Evolutionary conservation across 257 asterid genomes (phyloP), one percentile per base, ranked within the genome.

Genomic region (Solanum habrochaites): DNA sequence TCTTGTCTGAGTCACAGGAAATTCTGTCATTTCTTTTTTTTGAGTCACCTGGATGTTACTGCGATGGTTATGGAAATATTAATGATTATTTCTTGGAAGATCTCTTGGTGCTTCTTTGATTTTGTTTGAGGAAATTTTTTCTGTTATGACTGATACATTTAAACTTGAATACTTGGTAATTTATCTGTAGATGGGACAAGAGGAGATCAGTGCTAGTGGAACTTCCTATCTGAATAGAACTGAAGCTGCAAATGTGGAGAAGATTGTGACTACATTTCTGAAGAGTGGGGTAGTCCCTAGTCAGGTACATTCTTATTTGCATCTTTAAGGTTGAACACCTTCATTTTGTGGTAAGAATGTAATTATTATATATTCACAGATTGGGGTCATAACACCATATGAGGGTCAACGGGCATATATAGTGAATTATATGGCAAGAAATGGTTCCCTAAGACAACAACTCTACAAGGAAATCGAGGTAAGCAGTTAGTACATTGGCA

Each of bases 371-470:
- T 25, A 31, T 85, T 85, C 56, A 58, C 72, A 97, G 99, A 97
- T 97, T 88, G 99, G 99, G 88, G 99, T 97, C 82, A 97, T 97
- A 89, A 97, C 99, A 47, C 99, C 99, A 64, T 97, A 97, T 86
- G 99, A 97, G 92, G 99, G 99, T 60, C 99, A 97, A 90, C 94
- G 99, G 82, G 99, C 99, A 69, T 97, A 97, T 89, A 96, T 97
- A 87, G 99, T 97, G 73, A 97, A 96, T 90, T 95, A 97, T 89
- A 97, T 96, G 99, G 92, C 99, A 43, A 93, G 99, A 81, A 97
- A 95, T 89, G 99, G 99, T 90, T 89, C 99, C 87, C 86, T 97
- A 82, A 96, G 99, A 85, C 99, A 97, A 92, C 99, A 97, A 85
- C 92, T 97, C 56, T 97, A 97, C 95, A 97, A 97, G 92, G 99